Evolutionary conservation across 192 early-diverging fungal species (phyloP).

Genomic region (Irineochytrium annulatum): DNA sequence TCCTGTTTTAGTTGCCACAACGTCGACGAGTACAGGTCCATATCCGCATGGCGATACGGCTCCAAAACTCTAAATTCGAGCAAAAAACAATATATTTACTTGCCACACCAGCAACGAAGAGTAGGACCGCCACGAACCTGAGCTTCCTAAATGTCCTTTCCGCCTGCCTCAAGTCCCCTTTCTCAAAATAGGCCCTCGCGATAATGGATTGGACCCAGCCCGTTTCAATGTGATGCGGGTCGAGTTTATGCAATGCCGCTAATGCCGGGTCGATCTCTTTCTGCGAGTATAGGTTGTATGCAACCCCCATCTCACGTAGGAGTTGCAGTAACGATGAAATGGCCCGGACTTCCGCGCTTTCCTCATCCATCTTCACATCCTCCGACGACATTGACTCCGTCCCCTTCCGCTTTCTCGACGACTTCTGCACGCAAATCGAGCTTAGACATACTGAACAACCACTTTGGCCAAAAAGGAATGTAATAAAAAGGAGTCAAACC

Average conservation of each 20-base stretch:
- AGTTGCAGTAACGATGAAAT: background rate
- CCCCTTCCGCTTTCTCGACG: background rate
- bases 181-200: constrained; percentile 18
- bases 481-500: background rate
- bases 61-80: constrained; percentile 50
- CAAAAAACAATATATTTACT: background rate
- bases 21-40: constrained; percentile 82
- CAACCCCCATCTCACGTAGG: constrained; percentile 23
- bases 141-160: constrained; percentile 17
- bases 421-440: too few species aligned
- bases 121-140: too few species aligned
- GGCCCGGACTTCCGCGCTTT: background rate
- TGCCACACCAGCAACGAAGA: constrained; percentile 6
- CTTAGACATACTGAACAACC: too few species aligned
- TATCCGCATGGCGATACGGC: constrained; percentile 66
- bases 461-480: too few species aligned
- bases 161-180: constrained; percentile 16
- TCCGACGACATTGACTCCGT: background rate
- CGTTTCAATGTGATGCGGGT: constrained; percentile 9
- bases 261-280: constrained; percentile 26
- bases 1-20: constrained; percentile 82
- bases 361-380: background rate
- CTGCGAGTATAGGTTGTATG: constrained; percentile 9
- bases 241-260: constrained; percentile 5
- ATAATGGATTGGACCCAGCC: constrained; percentile 21